Evolutionary conservation across 139 green algal species (phyloP).

Genomic region (Chlorella ohadii): DNA sequence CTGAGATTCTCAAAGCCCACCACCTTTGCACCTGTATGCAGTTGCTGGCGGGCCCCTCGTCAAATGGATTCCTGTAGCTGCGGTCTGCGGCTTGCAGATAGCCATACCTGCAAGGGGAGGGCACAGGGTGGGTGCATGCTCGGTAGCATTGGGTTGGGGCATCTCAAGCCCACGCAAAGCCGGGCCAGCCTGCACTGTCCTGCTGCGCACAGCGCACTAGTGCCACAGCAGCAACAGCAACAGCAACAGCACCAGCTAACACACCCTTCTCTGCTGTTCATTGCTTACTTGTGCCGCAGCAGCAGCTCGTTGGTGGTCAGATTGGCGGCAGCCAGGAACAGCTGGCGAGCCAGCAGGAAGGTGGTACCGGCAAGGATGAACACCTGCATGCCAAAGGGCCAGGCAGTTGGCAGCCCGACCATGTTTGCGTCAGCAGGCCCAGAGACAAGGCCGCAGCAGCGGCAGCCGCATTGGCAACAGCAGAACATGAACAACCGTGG

Average conservation of each 20-base stretch:
- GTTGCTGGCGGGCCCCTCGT: conserved; percentile 47
- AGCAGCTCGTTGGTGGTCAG: conserved; percentile 79
- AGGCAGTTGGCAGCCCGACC: no score
- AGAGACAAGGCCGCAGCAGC: no score
- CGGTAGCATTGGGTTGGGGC: neutral
- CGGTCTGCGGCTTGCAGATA: conserved; percentile 56
- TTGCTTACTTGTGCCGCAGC: conserved; percentile 36
- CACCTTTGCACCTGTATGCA: conserved; percentile 43
- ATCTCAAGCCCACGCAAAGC: no score
- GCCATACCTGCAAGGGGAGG: conserved; percentile 40
- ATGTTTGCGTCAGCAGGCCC: no score
- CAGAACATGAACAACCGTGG: no score
- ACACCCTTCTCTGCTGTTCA: neutral
- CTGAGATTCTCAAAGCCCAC: no score
- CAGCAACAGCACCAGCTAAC: neutral
- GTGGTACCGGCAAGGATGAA: neutral
- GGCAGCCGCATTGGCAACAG: no score
- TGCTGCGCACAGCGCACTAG: no score
- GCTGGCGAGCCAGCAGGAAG: conserved; percentile 44
- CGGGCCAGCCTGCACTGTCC: neutral
- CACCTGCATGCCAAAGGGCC: no score
- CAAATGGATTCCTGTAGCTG: conserved; percentile 59
- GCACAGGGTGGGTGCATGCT: neutral
- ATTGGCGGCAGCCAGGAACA: conserved; percentile 59
- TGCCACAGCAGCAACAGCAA: no score